Evolutionary conservation across 2,329 filamentous ascomycete genomes (phyloP).

Genomic region (Fusarium bactridioides): DNA sequence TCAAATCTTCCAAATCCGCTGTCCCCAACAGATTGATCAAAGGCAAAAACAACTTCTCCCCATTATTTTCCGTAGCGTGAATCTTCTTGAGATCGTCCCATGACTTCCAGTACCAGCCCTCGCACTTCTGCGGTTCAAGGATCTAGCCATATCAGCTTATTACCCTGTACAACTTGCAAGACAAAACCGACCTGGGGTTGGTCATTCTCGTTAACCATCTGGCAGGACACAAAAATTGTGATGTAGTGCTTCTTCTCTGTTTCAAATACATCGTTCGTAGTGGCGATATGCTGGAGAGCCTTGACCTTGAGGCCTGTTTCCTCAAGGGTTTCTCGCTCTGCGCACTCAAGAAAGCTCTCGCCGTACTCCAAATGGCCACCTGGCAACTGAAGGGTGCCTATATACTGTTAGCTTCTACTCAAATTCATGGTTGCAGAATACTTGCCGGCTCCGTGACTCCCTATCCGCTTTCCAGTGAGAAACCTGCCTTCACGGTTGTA

Average conservation of each 20-base stretch:
- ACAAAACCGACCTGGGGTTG: conserved; percentile 61
- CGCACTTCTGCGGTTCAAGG: conserved; percentile 60
- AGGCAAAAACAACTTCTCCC: conserved; percentile 45
- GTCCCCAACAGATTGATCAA: conserved; percentile 43
- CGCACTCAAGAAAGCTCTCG: conserved; percentile 69
- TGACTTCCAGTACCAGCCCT: conserved; percentile 57
- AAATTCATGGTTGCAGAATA: not conserved
- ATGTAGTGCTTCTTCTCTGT: conserved; percentile 74
- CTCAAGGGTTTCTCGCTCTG: conserved; percentile 72
- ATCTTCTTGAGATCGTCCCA: conserved; percentile 53
- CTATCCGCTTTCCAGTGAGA: conserved; percentile 57
- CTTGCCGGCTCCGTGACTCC: conserved; percentile 59
- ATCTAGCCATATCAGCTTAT: conserved; percentile 37
- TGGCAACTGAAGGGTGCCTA: conserved; percentile 71
- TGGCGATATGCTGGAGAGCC: conserved; percentile 61
- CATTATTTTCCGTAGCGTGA: conserved; percentile 14
- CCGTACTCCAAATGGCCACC: conserved; percentile 79
- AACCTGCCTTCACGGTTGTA: conserved; percentile 53
- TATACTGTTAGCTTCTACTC: conserved; percentile 1
- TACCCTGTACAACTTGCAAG: not conserved
- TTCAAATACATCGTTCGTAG: conserved; percentile 73
- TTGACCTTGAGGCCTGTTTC: conserved; percentile 71
- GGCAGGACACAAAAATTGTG: conserved; percentile 72
- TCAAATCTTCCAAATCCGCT: conserved; percentile 31
- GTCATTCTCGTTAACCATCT: conserved; percentile 54